Conservation (phyloP, 2,329 filamentous ascomycete genomes). For the Colletotrichum tanaceti region DNA sequence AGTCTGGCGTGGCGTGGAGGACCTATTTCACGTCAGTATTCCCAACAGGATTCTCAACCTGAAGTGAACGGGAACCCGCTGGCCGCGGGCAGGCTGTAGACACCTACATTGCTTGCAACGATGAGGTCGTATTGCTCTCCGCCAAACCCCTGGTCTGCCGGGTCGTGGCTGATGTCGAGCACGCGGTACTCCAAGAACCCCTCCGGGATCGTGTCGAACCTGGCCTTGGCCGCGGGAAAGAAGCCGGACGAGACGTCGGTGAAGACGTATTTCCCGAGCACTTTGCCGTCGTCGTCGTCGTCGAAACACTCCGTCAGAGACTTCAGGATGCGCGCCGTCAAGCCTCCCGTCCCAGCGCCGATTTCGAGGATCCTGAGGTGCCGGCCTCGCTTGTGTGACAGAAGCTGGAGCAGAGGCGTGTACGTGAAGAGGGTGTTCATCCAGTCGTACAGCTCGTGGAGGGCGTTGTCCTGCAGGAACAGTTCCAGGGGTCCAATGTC, state of each 20-base stretch:
- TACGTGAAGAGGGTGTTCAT: slow-evolving; percentile 33
- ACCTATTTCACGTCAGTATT: background rate
- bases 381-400: slow-evolving; percentile 25
- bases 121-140: slow-evolving; percentile 52
- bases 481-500: slow-evolving; percentile 9
- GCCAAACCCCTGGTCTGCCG: slow-evolving; percentile 48
- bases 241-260: slow-evolving; percentile 44
- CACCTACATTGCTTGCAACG: slow-evolving; percentile 48
- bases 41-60: too few relatives aligned
- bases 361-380: slow-evolving; percentile 50
- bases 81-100: too few relatives aligned
- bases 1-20: slow-evolving; percentile 22
- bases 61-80: too few relatives aligned
- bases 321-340: slow-evolving; percentile 19
- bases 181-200: slow-evolving; percentile 25
- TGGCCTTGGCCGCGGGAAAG: slow-evolving; percentile 40
- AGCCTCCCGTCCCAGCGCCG: slow-evolving; percentile 33
- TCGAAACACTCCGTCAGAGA: slow-evolving; percentile 31
- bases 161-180: slow-evolving; percentile 46
- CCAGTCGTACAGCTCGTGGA: slow-evolving; percentile 33
- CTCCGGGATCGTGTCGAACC: background rate
- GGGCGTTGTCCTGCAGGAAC: slow-evolving; percentile 18
- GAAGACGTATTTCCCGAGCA: slow-evolving; percentile 42
- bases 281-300: slow-evolving; percentile 30
- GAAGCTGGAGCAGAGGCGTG: background rate